Base-by-base conservation (phyloP, 164 flowering plant species). In the Annona squamosa region DNA sequence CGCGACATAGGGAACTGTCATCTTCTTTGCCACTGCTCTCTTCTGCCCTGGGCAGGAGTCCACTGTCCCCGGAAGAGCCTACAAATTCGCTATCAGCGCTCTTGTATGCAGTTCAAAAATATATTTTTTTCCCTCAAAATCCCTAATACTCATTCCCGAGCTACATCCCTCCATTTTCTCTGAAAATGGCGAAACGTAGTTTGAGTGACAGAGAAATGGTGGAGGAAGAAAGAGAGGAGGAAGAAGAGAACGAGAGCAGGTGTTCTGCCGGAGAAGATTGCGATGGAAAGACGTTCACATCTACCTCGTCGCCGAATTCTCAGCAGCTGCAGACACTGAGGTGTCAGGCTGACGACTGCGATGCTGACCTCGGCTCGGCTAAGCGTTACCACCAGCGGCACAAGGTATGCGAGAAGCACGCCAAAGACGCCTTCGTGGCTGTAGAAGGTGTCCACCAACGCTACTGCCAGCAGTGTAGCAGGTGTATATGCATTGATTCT, bases 381-480 rank as follows among this genome's bases (percentile, higher is more conserved):
- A 75, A 75, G 77, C 45, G 42, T 41, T 75, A 75, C 69, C 77
- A 75, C 69, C 62, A 63, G 62, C 43, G 69, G 70, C 77, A 75
- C 44, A 75, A 71, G 73, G 77, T 75, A 0, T 76, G 78, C 10
- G 78, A 71, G 67, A 59, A 45, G 43, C 78, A 76, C 70, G 46
- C 78, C 44, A 76, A 71, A 71, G 71, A 74, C 4, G 57, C 74
- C 2, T n/a, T 48, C n/a, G 78, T 76, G 61, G 43, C 67, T 41
- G 74, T 76, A 13, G 59, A 18, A 4, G 71, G 74, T 45, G 52
- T 71, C 16, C 61, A 72, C n/a, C 78, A 76, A 71, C 68, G 78
- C 44, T 76, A 65, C 4, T 76, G 78, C 57, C 78, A 76, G 52
- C 78, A 76, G 63, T 76, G 78, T 10, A 76, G 78, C 74, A 71